phyloP scores from a whole-genome alignment of 805 yeast species.

The Candida tammaniensis region DNA sequence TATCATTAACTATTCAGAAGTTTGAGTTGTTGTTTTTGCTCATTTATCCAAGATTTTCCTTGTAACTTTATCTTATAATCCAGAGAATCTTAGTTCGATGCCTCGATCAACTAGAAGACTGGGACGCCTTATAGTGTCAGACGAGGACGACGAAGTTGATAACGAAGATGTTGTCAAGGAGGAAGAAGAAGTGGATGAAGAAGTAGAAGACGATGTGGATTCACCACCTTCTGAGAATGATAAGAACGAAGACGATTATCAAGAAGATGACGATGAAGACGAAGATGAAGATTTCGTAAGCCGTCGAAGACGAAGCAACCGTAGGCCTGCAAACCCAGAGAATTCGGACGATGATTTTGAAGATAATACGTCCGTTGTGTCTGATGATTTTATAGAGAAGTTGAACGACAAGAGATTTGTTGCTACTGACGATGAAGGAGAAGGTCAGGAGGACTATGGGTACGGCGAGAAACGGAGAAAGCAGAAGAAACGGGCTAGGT shows the following conservation, averaged over 20 bases:
- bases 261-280: conserved; percentile 15
- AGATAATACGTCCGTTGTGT: conserved; percentile 8
- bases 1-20: too few species aligned
- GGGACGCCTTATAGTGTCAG: conserved; percentile 5
- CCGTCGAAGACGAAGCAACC: conserved; percentile 1
- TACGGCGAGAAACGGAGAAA: conserved; percentile 16
- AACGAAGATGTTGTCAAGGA: conserved; percentile 12
- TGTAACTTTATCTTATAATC: conserved; percentile 10
- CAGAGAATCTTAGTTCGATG: conserved; percentile 11
- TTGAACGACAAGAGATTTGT: conserved; percentile 33
- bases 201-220: conserved; percentile 7
- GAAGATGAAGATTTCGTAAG: conserved; percentile 9
- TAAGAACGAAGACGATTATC: conserved; percentile 20
- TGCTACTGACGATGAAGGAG: conserved; percentile 39
- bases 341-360: conserved; percentile 22
- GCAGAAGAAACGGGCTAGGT: conserved; percentile 16
- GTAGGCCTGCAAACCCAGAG: neutral
- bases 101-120: conserved; percentile 14
- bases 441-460: conserved; percentile 19
- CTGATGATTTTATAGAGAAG: conserved; percentile 26
- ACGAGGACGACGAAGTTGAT: conserved; percentile 12
- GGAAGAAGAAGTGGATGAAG: conserved; percentile 2
- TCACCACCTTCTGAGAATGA: conserved; percentile 15
- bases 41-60: conserved; percentile 10
- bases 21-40: too few species aligned